Evolutionary conservation across 2,329 filamentous ascomycete species (phyloP).

Genomic region (Fusarium illudens): DNA sequence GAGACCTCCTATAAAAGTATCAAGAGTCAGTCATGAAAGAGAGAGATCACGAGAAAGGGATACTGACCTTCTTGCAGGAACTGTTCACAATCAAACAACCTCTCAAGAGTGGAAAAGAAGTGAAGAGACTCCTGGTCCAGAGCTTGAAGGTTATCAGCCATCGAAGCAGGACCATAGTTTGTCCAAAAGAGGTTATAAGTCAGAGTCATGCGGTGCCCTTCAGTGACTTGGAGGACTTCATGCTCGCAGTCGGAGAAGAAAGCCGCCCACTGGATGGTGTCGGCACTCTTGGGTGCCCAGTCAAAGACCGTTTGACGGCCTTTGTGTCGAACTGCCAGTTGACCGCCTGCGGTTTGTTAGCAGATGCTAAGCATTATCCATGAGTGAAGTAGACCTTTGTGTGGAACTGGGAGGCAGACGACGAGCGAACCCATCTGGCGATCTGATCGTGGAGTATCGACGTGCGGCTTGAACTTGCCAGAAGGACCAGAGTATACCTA

Average conservation of each 20-base stretch:
- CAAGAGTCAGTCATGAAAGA: neutral
- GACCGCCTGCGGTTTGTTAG: neutral
- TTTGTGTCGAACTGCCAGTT: neutral
- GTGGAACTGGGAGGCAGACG: neutral
- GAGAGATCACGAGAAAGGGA: fast-evolving
- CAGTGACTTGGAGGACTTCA: neutral
- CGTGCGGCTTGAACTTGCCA: neutral
- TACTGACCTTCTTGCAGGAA: neutral
- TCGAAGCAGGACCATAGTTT: conserved; percentile 40
- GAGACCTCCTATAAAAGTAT: conserved; percentile 47
- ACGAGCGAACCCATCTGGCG: neutral
- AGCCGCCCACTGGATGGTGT: neutral
- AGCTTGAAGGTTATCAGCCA: conserved; percentile 18
- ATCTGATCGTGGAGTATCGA: neutral
- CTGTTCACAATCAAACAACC: neutral
- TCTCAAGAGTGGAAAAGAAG: conserved; percentile 9
- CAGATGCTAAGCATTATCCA: too few relatives aligned
- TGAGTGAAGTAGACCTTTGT: neutral
- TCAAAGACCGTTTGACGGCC: neutral
- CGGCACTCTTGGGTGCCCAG: neutral
- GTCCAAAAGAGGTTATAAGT: conserved; percentile 40
- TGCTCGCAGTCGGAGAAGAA: neutral
- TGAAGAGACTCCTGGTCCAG: conserved; percentile 24
- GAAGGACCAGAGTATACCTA: neutral
- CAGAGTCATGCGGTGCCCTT: neutral